A percentile compares a stretch with the other conserved stretches of the same genome.
Evolutionary conservation across 129 eudicot genomes (phyloP).

Genomic region (Escallonia rubra): DNA sequence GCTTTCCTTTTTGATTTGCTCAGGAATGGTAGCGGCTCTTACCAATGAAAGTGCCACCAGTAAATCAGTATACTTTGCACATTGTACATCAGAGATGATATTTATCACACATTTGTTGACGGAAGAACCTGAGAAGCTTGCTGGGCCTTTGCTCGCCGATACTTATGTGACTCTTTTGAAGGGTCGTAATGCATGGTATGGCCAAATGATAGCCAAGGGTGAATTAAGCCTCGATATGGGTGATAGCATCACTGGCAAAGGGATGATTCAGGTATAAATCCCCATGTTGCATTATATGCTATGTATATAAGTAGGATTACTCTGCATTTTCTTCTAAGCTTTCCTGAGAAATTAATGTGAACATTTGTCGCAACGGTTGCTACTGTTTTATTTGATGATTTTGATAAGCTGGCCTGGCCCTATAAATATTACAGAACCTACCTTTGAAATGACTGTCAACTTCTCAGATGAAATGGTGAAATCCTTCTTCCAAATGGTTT

Average conservation of each 20-base stretch:
- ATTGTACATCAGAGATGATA: conserved; percentile 95
- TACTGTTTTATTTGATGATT: too few species aligned
- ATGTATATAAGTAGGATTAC: not conserved
- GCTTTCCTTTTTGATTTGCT: conserved; percentile 2
- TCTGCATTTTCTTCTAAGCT: not conserved
- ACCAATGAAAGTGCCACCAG: conserved; percentile 96
- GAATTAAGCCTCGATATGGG: conserved; percentile 85
- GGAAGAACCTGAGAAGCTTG: conserved; percentile 91
- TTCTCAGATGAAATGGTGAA: too few species aligned
- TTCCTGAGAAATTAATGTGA: not conserved
- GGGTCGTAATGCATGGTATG: conserved; percentile 97
- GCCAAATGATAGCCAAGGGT: conserved; percentile 89
- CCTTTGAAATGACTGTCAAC: too few species aligned
- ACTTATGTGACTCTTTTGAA: conserved; percentile 81
- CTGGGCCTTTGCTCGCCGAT: conserved; percentile 91
- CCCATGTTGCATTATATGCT: too few species aligned
- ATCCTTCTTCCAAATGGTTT: too few species aligned
- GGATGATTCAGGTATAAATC: conserved; percentile 74
- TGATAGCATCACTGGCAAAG: conserved; percentile 86
- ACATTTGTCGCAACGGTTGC: not conserved
- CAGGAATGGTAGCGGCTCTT: conserved; percentile 88
- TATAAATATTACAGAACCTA: too few species aligned
- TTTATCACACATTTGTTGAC: conserved; percentile 83
- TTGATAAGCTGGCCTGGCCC: too few species aligned
- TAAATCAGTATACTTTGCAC: conserved; percentile 92